phyloP scores from a whole-genome alignment of 1,284 basidiomycete genomes.

The Ganoderma meredithae region DNA sequence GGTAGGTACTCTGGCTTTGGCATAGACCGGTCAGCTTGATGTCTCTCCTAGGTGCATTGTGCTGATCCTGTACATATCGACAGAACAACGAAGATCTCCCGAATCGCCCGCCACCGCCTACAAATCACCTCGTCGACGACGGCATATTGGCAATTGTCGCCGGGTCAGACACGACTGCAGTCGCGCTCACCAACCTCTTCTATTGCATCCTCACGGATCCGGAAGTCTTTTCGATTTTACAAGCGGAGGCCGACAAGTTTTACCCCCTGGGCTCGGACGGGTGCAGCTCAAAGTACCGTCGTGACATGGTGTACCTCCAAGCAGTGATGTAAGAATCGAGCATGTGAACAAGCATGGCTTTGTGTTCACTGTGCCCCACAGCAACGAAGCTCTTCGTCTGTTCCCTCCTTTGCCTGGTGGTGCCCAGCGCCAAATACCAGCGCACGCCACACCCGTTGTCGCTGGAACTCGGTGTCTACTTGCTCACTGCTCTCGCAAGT shows the following conservation, averaged over 20 bases:
- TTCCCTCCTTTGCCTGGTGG: slow-evolving; percentile 60
- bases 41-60: no score
- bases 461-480: background rate
- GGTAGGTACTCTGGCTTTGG: slow-evolving; percentile 2
- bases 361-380: slow-evolving; percentile 33
- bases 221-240: slow-evolving; percentile 30
- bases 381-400: slow-evolving; percentile 65
- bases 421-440: slow-evolving; percentile 51
- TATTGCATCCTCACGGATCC: slow-evolving; percentile 34
- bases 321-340: slow-evolving; percentile 38
- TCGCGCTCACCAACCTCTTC: slow-evolving; percentile 34
- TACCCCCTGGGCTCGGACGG: slow-evolving; percentile 37
- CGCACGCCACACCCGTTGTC: background rate
- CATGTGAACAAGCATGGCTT: slow-evolving; percentile 14
- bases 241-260: slow-evolving; percentile 39
- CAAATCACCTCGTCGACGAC: slow-evolving; percentile 24
- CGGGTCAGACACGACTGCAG: slow-evolving; percentile 43
- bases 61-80: background rate
- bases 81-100: slow-evolving; percentile 34
- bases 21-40: no score
- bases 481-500: no score
- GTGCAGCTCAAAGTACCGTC: slow-evolving; percentile 30
- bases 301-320: slow-evolving; percentile 40
- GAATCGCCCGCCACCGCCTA: slow-evolving; percentile 18
- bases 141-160: slow-evolving; percentile 32